Base-by-base conservation (phyloP, 257 asterid species). In the Oldenlandia corymbosa region DNA sequence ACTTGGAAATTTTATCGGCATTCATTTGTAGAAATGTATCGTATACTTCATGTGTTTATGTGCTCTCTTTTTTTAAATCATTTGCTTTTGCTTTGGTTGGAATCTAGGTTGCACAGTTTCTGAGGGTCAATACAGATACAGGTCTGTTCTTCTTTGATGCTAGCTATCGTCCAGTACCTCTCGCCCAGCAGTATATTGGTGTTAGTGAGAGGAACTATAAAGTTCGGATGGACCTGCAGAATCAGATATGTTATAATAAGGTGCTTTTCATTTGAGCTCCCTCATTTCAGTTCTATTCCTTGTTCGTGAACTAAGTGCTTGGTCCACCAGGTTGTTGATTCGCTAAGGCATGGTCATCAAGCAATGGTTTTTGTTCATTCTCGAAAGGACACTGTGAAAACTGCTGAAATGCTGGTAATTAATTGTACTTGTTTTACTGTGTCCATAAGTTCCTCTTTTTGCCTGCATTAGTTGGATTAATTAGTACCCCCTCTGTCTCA, bases 321-420 rank as follows among this genome's bases (percentile, higher is more conserved):
- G 45, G 41, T 61, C 36, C 34, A 26, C 53, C 79, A 92, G 99
- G 94, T 92, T 60, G 85, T 76, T 69, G 97, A 89, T 79, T 89
- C 99, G 64, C 63, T 92, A 57, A 79, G 83, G 81, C 88, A 81
- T 71, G 97, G 96, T 62, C 94, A 92, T 51, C 99, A 92, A 79
- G 97, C 87, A 53, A 92, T 92, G 99, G 96, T 92, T 68, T 92
- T 92, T 76, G 99, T 92, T 71, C 99, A 92, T 78, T 83, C 99
- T 12, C 88, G 99, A 71, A 92, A 92, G 73, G 99, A 92, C 78
- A 92, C 99, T 0, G 97, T 90, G 56, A 92, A 87, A 77, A 92
- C 99, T 46, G 97, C 99, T 52, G 93, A 85, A 54, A 92, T 85
- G 71, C 79, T 92, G 95, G 99, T 92, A 88, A 67, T 68, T 18